Percentiles rank a stretch among this genome's conserved stretches.
phyloP scores from a whole-genome alignment of 305 asterid genomes.

The Fraxinus angustifolia region DNA sequence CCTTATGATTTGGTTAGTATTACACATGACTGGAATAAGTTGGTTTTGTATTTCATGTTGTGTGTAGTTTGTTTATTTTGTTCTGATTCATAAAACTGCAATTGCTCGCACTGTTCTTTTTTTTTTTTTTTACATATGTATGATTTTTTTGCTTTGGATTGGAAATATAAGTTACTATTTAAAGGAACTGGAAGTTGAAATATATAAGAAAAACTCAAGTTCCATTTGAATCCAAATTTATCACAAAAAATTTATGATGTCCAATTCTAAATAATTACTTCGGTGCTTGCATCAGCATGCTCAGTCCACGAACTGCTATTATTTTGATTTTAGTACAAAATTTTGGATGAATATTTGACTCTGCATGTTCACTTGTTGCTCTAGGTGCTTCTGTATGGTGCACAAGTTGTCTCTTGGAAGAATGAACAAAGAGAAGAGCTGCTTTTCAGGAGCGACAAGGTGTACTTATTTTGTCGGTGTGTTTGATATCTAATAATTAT shows the following conservation, averaged over 20 bases:
- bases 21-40: not conserved
- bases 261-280: not conserved
- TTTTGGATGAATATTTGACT: constrained; percentile 1
- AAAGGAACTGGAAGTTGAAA: not conserved
- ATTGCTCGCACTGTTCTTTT: not conserved
- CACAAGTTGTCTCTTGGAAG: constrained; percentile 81
- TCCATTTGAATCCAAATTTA: not conserved
- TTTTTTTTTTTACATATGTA: no score
- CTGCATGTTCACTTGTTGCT: constrained; percentile 20
- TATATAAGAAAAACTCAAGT: not conserved
- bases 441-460: constrained; percentile 70
- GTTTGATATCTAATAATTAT: not conserved
- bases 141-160: not conserved
- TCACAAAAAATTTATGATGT: not conserved
- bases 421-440: constrained; percentile 70
- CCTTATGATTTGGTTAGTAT: not conserved
- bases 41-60: not conserved
- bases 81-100: not conserved
- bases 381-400: constrained; percentile 72
- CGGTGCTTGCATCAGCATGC: not conserved
- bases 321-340: not conserved
- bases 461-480: constrained; percentile 22
- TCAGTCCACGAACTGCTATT: not conserved
- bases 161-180: not conserved
- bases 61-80: not conserved